Evolutionary conservation across 2,329 filamentous ascomycete genomes (phyloP).

Genomic region (Talaromyces pinophilus): DNA sequence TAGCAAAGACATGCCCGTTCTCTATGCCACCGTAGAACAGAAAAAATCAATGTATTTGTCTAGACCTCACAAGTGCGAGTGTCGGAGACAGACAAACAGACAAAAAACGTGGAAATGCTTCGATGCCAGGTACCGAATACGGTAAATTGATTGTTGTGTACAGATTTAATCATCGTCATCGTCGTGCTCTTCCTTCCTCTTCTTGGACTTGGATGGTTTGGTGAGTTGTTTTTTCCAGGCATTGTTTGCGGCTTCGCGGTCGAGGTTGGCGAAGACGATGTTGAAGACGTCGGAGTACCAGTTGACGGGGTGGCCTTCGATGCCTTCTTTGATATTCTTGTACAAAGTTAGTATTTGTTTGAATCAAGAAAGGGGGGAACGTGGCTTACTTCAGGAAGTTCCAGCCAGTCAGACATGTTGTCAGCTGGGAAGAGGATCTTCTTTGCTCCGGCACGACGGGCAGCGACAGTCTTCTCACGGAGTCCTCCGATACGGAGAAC

Average conservation of each 20-base stretch:
- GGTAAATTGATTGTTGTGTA: not conserved
- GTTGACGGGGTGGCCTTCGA: slow-evolving; percentile 83
- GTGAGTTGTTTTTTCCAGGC: slow-evolving; percentile 67
- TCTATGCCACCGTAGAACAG: slow-evolving; percentile 9
- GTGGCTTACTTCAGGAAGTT: slow-evolving; percentile 83
- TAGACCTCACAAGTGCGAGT: not conserved
- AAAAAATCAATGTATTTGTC: not conserved
- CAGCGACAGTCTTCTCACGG: slow-evolving; percentile 95
- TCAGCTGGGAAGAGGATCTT: slow-evolving; percentile 94
- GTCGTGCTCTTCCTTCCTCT: slow-evolving; percentile 17
- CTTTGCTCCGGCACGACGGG: slow-evolving; percentile 85
- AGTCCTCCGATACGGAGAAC: slow-evolving; percentile 91
- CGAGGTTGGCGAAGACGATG: slow-evolving; percentile 80
- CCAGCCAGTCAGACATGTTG: slow-evolving; percentile 95
- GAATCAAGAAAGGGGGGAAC: not conserved
- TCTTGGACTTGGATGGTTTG: slow-evolving; percentile 48
- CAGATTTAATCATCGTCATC: slow-evolving; percentile 18
- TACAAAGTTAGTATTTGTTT: not conserved
- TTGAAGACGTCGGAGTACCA: slow-evolving; percentile 97
- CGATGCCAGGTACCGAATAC: not conserved
- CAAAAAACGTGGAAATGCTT: not conserved
- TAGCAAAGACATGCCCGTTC: slow-evolving; percentile 11
- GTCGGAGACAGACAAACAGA: not conserved
- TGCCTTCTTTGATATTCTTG: slow-evolving; percentile 98
- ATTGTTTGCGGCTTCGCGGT: slow-evolving; percentile 70